A percentile compares a stretch with the other conserved stretches of the same genome.
phyloP scores from a whole-genome alignment of 2,329 filamentous ascomycete species.

The Diaporthe citriasiana region DNA sequence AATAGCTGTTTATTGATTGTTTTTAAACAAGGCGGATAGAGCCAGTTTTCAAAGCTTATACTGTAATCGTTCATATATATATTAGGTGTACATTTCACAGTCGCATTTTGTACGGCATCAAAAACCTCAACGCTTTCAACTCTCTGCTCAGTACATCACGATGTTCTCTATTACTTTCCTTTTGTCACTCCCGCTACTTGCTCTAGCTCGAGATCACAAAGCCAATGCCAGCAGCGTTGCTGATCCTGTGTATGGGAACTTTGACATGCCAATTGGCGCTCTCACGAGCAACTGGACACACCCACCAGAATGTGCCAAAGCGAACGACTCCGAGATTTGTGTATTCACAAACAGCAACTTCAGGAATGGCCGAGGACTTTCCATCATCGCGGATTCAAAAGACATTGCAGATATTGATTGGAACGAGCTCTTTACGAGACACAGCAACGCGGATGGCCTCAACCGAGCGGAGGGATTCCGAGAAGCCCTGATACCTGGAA shows the following conservation, averaged over 20 bases:
- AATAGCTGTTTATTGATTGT: neutral
- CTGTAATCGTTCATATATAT: neutral
- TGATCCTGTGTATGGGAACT: neutral
- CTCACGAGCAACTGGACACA: conserved; percentile 10
- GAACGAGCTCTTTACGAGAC: neutral
- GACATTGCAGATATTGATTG: conserved; percentile 10
- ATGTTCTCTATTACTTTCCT: neutral
- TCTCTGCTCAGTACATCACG: neutral
- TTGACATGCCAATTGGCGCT: conserved; percentile 1
- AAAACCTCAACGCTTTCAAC: neutral
- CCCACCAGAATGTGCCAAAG: neutral
- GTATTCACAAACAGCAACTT: conserved; percentile 20
- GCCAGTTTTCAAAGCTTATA: neutral
- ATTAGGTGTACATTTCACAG: neutral
- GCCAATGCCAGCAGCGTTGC: conserved; percentile 4
- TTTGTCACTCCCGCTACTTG: neutral
- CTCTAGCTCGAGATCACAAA: conserved; percentile 7
- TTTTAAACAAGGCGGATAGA: neutral
- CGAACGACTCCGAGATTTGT: neutral
- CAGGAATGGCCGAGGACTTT: neutral
- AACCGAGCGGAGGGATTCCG: conserved; percentile 9
- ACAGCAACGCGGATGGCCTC: neutral
- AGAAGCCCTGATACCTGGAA: neutral
- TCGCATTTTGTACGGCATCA: neutral
- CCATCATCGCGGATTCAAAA: neutral